Evolutionary conservation across 495 filamentous ascomycete genomes (phyloP).

Genomic region (Penicillium chermesinum): DNA sequence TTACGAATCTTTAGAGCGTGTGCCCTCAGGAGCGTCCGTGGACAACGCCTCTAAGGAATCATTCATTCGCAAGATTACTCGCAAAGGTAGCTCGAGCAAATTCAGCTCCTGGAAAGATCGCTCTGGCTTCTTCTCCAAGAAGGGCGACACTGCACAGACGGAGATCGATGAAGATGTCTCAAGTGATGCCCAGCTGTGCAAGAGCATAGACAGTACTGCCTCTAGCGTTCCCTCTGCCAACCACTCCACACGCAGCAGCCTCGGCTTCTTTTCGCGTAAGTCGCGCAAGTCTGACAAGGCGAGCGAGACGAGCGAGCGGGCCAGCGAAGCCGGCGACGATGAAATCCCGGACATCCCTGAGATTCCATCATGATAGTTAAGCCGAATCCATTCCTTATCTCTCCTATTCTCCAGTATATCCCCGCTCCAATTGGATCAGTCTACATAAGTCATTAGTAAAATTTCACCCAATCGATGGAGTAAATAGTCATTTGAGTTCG

Average conservation of each 20-base stretch:
- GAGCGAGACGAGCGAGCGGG: slow-evolving; percentile 43
- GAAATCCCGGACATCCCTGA: slow-evolving; percentile 34
- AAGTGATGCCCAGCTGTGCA: slow-evolving; percentile 43
- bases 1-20: slow-evolving; percentile 66
- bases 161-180: slow-evolving; percentile 46
- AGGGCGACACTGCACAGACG: slow-evolving; percentile 47
- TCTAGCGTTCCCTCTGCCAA: slow-evolving; percentile 42
- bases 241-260: slow-evolving; percentile 41
- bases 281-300: slow-evolving; percentile 43
- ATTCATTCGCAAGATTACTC: slow-evolving; percentile 67
- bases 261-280: slow-evolving; percentile 49
- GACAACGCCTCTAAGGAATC: slow-evolving; percentile 59
- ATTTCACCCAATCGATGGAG: slow-evolving; percentile 3
- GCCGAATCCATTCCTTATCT: slow-evolving; percentile 6
- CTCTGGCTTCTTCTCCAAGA: slow-evolving; percentile 58
- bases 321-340: slow-evolving; percentile 46
- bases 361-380: slow-evolving; percentile 1
- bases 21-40: slow-evolving; percentile 60
- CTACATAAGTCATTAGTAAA: slow-evolving; percentile 3
- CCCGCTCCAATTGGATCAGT: slow-evolving; percentile 1
- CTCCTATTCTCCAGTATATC: slow-evolving; percentile 8
- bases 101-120: slow-evolving; percentile 71
- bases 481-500: background rate
- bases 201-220: slow-evolving; percentile 43
- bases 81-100: slow-evolving; percentile 75